Evolutionary conservation across 1,284 basidiomycete species (phyloP).

Genomic region (Thelephora terrestris): DNA sequence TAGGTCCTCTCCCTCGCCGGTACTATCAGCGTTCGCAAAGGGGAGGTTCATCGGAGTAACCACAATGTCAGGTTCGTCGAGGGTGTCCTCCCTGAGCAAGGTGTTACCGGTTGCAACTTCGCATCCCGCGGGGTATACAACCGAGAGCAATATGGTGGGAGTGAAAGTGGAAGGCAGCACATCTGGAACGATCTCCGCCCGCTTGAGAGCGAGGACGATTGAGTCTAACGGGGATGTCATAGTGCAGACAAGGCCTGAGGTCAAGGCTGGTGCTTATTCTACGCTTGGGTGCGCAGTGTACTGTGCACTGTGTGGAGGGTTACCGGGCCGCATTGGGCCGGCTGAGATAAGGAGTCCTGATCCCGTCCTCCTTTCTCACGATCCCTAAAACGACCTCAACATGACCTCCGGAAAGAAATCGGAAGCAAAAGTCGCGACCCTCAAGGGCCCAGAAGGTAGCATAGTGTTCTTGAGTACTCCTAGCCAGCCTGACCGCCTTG

Average conservation of each 20-base stretch:
- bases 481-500: neutral
- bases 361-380: neutral
- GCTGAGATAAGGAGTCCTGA: neutral
- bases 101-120: constrained; percentile 42
- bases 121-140: constrained; percentile 38
- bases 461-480: neutral
- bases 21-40: constrained; percentile 20
- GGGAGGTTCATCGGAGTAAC: constrained; percentile 36
- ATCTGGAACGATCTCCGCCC: constrained; percentile 44
- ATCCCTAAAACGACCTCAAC: neutral
- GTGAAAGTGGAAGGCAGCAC: constrained; percentile 38
- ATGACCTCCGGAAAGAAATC: constrained; percentile 21
- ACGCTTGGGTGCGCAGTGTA: no score
- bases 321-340: no score
- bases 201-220: constrained; percentile 29
- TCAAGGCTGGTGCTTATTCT: no score
- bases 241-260: no score
- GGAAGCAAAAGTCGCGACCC: constrained; percentile 45
- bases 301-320: no score
- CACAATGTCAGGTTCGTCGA: constrained; percentile 41
- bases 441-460: constrained; percentile 64
- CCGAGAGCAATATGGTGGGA: constrained; percentile 43
- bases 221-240: constrained; percentile 24
- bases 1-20: constrained; percentile 6
- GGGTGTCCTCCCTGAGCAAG: constrained; percentile 35